Evolutionary conservation across 2,329 filamentous ascomycete genomes (phyloP), one percentile per base, ranked within the genome.

Genomic region (Teratosphaeria viscida): DNA sequence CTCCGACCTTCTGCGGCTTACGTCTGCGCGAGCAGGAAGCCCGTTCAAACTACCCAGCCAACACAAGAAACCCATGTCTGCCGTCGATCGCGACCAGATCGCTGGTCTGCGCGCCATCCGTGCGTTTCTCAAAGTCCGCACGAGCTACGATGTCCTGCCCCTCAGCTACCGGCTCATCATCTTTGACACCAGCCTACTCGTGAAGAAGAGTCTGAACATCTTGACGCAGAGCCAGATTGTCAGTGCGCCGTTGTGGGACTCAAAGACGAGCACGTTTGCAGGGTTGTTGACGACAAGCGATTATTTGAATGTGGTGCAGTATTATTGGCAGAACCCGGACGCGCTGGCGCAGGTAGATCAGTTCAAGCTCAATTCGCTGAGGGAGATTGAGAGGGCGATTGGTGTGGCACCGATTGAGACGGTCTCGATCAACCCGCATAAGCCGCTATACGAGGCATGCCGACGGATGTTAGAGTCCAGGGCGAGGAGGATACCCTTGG

Each of bases 141-240:
- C 90, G 39, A 96, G 92, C 74, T 99, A 99, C 79, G 94, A 99
- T 77, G 94, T 99, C 66, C 82, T 99, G 55, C 94, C 94, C 19
- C 84, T 99, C 62, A 96, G 92, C 66, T 99, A 95, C 77, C 89
- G 94, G 64, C 85, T 99, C 59, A 95, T 99, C 71, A 85, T 96
- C 64, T 89, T 99, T 73, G 95, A 99, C 75, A 97, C 91, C 63
- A 87, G 92, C 63, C 82, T 99, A 60, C 85, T 96, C 59, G 95
- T 99, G 69, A 96, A 95, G 79, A 96, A 97, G 82, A 96, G 91
- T 74, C 79, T 99, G 70, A 91, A 90, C 71, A 97, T 97, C 67
- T 81, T 99, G 65, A 90, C 91, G 54, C 92, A 97, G 75, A 97
- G 97, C 80, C 90, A 92, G 95, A 99, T 99, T 72, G 94, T 99